These are phyloP conservation scores for Lactarius vividus DNA, from an alignment of 768 basidiomycete genomes.

Conservation along the genomic window DNA sequence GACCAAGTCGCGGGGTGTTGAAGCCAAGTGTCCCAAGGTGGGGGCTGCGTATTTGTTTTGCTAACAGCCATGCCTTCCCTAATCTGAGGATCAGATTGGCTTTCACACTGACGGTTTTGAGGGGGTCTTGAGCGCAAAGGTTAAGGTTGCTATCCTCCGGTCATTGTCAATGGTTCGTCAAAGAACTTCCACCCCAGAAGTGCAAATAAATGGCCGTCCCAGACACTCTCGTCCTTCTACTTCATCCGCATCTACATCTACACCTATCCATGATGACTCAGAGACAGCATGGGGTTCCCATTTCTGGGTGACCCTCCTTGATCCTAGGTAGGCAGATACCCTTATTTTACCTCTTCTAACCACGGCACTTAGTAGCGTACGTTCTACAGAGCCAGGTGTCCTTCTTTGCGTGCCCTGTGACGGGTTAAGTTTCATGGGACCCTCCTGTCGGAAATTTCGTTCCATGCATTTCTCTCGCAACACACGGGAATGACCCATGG, in stretches of 20 bases:
- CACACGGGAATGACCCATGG: slow-evolving; percentile 67
- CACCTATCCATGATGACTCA: slow-evolving; percentile 17
- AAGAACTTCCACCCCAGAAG: slow-evolving; percentile 31
- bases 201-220: slow-evolving; percentile 33
- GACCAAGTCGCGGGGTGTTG: no score
- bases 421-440: slow-evolving; percentile 92
- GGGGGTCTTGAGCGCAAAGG: no score
- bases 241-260: slow-evolving; percentile 11
- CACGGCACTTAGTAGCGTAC: slow-evolving; percentile 33
- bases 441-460: slow-evolving; percentile 82
- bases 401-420: slow-evolving; percentile 92
- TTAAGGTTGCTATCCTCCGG: no score
- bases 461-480: slow-evolving; percentile 68
- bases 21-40: no score
- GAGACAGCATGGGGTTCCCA: slow-evolving; percentile 75
- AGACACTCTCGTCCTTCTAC: slow-evolving; percentile 19
- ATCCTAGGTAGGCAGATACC: slow-evolving; percentile 66
- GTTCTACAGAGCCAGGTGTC: slow-evolving; percentile 50
- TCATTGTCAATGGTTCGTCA: no score
- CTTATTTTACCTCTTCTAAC: slow-evolving; percentile 14
- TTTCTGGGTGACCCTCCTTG: slow-evolving; percentile 92
- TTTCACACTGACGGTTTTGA: no score
- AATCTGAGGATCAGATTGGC: no score
- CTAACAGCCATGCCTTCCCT: no score
- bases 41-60: no score